Conservation (phyloP, 2,329 filamentous ascomycete species). For the Pseudopithomyces chartarum region DNA sequence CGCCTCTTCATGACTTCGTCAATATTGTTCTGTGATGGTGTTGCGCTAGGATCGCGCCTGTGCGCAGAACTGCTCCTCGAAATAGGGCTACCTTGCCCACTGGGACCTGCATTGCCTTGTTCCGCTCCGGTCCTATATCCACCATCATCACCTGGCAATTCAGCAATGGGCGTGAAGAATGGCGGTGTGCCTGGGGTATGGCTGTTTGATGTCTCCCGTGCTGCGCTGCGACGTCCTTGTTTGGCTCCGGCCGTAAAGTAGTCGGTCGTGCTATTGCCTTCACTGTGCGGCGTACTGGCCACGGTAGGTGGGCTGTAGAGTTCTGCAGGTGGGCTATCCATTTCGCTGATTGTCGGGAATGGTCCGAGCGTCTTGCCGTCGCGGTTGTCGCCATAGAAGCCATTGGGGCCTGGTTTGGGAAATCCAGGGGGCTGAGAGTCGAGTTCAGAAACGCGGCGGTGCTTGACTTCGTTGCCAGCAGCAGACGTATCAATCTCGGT, state of each 20-base stretch:
- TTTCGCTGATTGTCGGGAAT: conserved; percentile 39
- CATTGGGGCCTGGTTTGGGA: conserved; percentile 25
- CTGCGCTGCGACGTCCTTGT: conserved; percentile 26
- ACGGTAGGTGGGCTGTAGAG: conserved; percentile 38
- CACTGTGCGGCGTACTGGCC: conserved; percentile 13
- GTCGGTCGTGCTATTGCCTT: conserved; percentile 16
- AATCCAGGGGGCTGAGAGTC: conserved; percentile 35
- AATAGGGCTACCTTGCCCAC: conserved; percentile 15
- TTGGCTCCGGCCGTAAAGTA: conserved; percentile 31
- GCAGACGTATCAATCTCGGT: conserved; percentile 34
- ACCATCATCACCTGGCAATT: conserved; percentile 38
- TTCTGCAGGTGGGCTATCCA: conserved; percentile 41
- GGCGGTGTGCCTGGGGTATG: conserved; percentile 28
- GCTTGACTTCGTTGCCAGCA: conserved; percentile 36
- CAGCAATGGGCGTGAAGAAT: conserved; percentile 21
- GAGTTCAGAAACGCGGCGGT: conserved; percentile 40
- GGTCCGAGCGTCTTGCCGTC: conserved; percentile 22
- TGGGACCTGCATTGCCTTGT: conserved; percentile 19
- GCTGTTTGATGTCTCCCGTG: conserved; percentile 31
- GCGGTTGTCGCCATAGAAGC: conserved; percentile 30
- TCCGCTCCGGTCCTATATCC: conserved; percentile 19
- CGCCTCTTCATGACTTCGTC: conserved; percentile 21
- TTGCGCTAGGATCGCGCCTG: conserved; percentile 33
- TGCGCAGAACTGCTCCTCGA: conserved; percentile 10
- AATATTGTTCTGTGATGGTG: conserved; percentile 30